A percentile compares a stretch with the other conserved stretches of the same genome.
These are phyloP conservation scores for Tetrahymena thermophila DNA, from an alignment of 73 alveolate species.

Conservation along the genomic window DNA sequence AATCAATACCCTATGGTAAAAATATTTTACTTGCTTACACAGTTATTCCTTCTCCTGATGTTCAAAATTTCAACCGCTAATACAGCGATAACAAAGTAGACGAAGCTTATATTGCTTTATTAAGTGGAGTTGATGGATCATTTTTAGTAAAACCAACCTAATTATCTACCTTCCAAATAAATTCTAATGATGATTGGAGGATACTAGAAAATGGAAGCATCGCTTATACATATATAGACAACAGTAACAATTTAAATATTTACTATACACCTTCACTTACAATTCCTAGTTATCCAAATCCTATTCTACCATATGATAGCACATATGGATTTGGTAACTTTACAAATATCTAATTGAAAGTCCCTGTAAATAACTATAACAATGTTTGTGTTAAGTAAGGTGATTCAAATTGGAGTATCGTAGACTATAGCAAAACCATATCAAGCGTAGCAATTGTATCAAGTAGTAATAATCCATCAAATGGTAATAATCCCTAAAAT, in stretches of 20 bases:
- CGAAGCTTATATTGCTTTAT: background rate
- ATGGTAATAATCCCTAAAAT: too few relatives aligned
- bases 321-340: background rate
- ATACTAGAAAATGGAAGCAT: too few relatives aligned
- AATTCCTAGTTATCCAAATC: too few relatives aligned
- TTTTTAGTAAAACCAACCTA: background rate
- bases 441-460: too few relatives aligned
- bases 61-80: background rate
- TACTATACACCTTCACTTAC: too few relatives aligned
- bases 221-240: too few relatives aligned
- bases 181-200: background rate
- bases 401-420: background rate
- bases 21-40: background rate
- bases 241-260: too few relatives aligned
- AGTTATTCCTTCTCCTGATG: background rate
- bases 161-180: background rate
- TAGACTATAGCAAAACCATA: too few relatives aligned
- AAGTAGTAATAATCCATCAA: background rate
- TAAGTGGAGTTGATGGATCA: background rate
- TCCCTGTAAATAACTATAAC: background rate
- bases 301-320: too few relatives aligned
- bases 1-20: background rate
- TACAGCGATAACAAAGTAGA: background rate
- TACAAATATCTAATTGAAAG: background rate
- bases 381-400: background rate